Conservation (phyloP, 2,329 filamentous ascomycete species). For the Monosporascus sp. region DNA sequence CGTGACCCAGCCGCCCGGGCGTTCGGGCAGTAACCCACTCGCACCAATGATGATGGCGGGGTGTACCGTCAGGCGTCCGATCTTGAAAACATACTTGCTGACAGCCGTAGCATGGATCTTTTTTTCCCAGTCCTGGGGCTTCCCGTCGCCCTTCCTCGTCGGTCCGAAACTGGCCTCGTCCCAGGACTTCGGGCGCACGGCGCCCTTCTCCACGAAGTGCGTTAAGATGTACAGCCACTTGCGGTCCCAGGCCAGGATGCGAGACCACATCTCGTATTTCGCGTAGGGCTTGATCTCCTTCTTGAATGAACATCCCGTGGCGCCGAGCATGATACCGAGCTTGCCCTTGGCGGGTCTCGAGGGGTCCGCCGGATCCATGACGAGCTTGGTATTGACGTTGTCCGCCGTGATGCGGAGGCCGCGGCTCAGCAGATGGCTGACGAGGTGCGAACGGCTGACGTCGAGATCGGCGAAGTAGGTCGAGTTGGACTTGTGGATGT, state of each 20-base stretch:
- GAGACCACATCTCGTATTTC: constrained; percentile 67
- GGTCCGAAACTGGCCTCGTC: constrained; percentile 39
- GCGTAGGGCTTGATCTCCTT: constrained; percentile 66
- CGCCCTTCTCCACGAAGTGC: constrained; percentile 62
- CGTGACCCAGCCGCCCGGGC: constrained; percentile 60
- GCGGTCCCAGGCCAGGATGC: constrained; percentile 68
- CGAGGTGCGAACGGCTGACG: constrained; percentile 73
- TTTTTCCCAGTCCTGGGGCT: constrained; percentile 47
- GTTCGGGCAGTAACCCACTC: constrained; percentile 67
- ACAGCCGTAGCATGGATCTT: constrained; percentile 66
- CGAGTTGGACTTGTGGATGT: constrained; percentile 75
- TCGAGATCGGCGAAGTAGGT: constrained; percentile 89
- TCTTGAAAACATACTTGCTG: constrained; percentile 78
- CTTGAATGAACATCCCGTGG: constrained; percentile 69
- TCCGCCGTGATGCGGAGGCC: constrained; percentile 48
- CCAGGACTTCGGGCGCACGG: constrained; percentile 50
- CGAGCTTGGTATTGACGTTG: constrained; percentile 45
- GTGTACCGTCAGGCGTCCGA: constrained; percentile 76
- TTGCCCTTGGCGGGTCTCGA: constrained; percentile 42
- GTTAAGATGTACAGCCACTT: constrained; percentile 78
- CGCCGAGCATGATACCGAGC: constrained; percentile 63
- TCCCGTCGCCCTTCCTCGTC: constrained; percentile 27
- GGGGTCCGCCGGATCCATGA: constrained; percentile 41
- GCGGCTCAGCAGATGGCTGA: constrained; percentile 60
- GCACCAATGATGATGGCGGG: constrained; percentile 70